Evolutionary conservation across 2,329 filamentous ascomycete species (phyloP).

Genomic region (Helminthosporium solani): DNA sequence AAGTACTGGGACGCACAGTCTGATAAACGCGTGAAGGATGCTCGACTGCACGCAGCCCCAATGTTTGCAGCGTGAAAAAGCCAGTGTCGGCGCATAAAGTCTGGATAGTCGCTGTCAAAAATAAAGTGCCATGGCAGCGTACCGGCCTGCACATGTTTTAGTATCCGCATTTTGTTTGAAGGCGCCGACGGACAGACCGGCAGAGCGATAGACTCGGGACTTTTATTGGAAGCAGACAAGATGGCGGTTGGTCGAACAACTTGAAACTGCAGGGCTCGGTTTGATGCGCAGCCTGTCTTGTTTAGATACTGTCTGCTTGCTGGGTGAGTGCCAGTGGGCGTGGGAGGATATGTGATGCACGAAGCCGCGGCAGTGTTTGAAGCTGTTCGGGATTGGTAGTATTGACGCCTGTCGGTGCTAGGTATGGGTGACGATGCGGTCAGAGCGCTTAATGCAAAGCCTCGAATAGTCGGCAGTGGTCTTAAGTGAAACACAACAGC

Average conservation of each 20-base stretch:
- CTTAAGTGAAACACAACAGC: constrained; percentile 32
- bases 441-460: constrained; percentile 36
- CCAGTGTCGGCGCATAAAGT: constrained; percentile 17
- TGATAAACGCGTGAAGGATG: constrained; percentile 29
- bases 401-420: constrained; percentile 25
- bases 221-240: constrained; percentile 23
- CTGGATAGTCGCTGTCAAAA: constrained; percentile 24
- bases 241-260: constrained; percentile 20
- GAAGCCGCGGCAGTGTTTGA: constrained; percentile 12
- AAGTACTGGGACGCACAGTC: constrained; percentile 27
- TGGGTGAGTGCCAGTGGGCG: constrained; percentile 17
- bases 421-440: constrained; percentile 25
- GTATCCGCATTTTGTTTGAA: constrained; percentile 25
- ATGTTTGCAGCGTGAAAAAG: constrained; percentile 23
- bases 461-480: constrained; percentile 28
- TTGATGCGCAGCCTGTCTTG: constrained; percentile 25
- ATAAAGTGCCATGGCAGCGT: constrained; percentile 30
- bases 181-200: constrained; percentile 18
- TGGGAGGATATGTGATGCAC: constrained; percentile 26
- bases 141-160: constrained; percentile 25
- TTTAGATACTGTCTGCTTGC: no score
- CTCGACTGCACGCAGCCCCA: constrained; percentile 25
- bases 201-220: constrained; percentile 7
- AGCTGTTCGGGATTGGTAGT: constrained; percentile 31
- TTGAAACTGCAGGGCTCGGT: constrained; percentile 30